Evolutionary conservation across 2,329 filamentous ascomycete species (phyloP).

Genomic region (Geosmithia morbida): DNA sequence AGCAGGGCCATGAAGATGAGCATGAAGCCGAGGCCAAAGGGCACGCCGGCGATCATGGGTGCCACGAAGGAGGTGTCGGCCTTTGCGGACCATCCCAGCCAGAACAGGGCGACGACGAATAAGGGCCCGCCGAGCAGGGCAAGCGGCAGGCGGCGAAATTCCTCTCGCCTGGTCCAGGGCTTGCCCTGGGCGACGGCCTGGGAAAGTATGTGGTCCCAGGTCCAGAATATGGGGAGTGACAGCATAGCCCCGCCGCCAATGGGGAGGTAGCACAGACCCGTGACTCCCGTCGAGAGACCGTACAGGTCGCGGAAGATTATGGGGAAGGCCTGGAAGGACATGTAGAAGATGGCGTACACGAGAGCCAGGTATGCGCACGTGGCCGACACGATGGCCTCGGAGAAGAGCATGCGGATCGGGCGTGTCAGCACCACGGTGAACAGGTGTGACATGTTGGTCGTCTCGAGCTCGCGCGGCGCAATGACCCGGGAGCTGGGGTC

Average conservation of each 20-base stretch:
- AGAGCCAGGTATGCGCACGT: constrained; percentile 58
- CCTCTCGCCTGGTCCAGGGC: constrained; percentile 45
- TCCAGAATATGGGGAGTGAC: constrained; percentile 45
- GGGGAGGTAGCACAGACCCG: constrained; percentile 54
- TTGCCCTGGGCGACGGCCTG: constrained; percentile 32
- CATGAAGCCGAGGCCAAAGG: constrained; percentile 47
- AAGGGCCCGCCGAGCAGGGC: constrained; percentile 57
- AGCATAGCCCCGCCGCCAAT: constrained; percentile 50
- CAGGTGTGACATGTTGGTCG: constrained; percentile 39
- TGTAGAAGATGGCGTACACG: constrained; percentile 51
- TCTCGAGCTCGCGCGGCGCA: constrained; percentile 50
- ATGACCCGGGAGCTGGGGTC: constrained; percentile 35
- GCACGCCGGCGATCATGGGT: constrained; percentile 44
- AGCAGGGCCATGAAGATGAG: constrained; percentile 50
- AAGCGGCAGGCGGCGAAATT: constrained; percentile 57
- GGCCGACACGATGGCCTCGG: constrained; percentile 59
- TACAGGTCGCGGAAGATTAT: constrained; percentile 54
- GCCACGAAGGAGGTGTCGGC: constrained; percentile 32
- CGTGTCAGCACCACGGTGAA: constrained; percentile 56
- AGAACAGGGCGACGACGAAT: constrained; percentile 40
- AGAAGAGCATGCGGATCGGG: constrained; percentile 56
- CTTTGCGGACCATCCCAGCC: constrained; percentile 45
- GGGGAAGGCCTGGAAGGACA: constrained; percentile 65
- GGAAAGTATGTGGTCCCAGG: constrained; percentile 47
- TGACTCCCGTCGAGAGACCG: constrained; percentile 45